Evolutionary conservation across 257 asterid species (phyloP).

Genomic region (Perilla frutescens): DNA sequence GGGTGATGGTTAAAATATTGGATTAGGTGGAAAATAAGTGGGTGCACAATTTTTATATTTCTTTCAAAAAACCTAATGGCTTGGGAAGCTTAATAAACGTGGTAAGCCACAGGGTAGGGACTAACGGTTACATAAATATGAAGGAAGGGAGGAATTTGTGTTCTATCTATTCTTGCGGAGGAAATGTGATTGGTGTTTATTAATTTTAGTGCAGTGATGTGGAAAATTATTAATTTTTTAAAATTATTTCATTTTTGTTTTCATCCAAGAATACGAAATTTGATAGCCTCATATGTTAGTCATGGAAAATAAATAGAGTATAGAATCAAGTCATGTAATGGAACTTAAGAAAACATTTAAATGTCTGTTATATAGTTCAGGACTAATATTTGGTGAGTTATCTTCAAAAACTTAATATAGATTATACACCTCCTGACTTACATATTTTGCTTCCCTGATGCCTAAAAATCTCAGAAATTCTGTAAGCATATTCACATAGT

Average conservation of each 20-base stretch:
- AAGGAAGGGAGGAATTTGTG: neutral
- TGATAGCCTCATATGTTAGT: neutral
- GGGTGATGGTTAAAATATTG: neutral
- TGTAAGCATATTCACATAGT: neutral
- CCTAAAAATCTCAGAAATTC: conserved; percentile 6
- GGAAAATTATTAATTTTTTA: neutral
- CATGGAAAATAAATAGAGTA: neutral
- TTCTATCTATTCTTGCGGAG: neutral
- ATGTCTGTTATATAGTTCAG: neutral
- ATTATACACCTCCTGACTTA: neutral
- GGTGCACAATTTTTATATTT: neutral
- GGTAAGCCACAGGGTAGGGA: neutral
- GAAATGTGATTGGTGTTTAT: neutral
- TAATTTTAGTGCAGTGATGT: neutral
- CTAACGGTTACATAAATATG: neutral
- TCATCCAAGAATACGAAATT: neutral
- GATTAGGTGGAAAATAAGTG: neutral
- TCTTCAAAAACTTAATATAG: neutral
- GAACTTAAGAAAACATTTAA: too few relatives aligned
- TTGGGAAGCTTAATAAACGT: neutral
- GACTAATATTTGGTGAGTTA: neutral
- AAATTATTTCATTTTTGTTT: neutral
- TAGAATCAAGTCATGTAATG: neutral
- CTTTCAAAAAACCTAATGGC: neutral
- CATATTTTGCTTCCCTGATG: conserved; percentile 2